phyloP scores from a whole-genome alignment of 2,329 filamentous ascomycete genomes.

The Lasiodiplodia sp. region DNA sequence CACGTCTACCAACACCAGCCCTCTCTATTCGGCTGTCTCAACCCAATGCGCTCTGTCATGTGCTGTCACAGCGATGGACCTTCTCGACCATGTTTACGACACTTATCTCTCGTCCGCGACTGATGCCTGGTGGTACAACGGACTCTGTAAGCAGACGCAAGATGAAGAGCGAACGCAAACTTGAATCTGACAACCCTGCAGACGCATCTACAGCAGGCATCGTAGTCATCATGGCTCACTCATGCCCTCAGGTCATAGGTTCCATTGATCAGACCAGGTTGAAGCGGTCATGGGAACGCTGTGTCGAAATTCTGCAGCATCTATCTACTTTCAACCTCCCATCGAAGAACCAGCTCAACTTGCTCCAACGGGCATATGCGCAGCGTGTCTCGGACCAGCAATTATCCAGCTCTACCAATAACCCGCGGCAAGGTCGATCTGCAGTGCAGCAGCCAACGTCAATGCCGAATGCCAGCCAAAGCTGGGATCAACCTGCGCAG shows the following conservation, averaged over 20 bases:
- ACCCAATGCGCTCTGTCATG: not conserved
- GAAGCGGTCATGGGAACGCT: not conserved
- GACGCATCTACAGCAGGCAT: not conserved
- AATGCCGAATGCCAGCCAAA: not conserved
- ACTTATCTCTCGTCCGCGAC: not conserved
- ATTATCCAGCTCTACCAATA: not conserved
- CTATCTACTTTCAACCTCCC: not conserved
- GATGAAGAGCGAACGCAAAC: too few species aligned
- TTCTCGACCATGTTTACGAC: not conserved
- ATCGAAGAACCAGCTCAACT: not conserved
- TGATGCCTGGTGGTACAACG: not conserved
- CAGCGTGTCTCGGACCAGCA: not conserved
- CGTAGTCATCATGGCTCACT: not conserved
- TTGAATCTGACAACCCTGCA: not conserved
- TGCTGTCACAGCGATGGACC: not conserved
- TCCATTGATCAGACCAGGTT: not conserved
- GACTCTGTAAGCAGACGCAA: not conserved
- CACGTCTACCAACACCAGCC: not conserved
- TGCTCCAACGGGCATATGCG: not conserved
- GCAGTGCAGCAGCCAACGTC: not conserved
- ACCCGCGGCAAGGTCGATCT: not conserved
- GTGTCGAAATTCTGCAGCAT: slow-evolving; percentile 1
- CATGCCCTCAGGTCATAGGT: not conserved
- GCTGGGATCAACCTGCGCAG: not conserved
- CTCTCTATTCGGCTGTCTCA: not conserved